Percentiles rank a stretch among this genome's conserved stretches.
Evolutionary conservation across 2,329 filamentous ascomycete genomes (phyloP).

Genomic region (Pyricularia sp.): DNA sequence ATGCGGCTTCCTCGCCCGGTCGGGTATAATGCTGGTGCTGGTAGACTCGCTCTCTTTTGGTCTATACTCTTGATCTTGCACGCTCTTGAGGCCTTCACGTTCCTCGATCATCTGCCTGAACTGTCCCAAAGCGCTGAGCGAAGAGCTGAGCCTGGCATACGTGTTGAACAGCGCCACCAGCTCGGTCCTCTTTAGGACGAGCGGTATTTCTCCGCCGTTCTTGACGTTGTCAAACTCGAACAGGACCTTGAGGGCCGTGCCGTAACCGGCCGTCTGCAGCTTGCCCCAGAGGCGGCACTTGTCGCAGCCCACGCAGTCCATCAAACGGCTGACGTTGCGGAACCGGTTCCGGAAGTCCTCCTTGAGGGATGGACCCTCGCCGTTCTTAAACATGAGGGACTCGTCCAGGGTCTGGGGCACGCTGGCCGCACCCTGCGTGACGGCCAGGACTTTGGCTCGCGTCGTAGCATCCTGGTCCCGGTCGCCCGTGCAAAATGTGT

Average conservation of each 20-base stretch:
- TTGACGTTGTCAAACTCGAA: constrained; percentile 74
- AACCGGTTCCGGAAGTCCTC: constrained; percentile 97
- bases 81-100: constrained; percentile 16
- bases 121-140: constrained; percentile 57
- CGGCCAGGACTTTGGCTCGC: constrained; percentile 64
- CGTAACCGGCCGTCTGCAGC: constrained; percentile 87
- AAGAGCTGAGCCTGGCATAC: constrained; percentile 73
- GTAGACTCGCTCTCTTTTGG: constrained; percentile 3
- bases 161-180: constrained; percentile 93
- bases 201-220: constrained; percentile 36
- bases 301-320: constrained; percentile 98
- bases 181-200: constrained; percentile 73
- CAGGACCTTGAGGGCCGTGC: constrained; percentile 84
- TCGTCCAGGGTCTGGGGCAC: constrained; percentile 85
- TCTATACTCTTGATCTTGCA: constrained; percentile 13
- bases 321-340: constrained; percentile 87
- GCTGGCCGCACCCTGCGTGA: constrained; percentile 57
- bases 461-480: constrained; percentile 64
- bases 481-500: constrained; percentile 89
- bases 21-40: constrained; percentile 15
- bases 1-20: constrained; percentile 30
- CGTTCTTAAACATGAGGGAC: constrained; percentile 81
- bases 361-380: constrained; percentile 65
- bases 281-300: constrained; percentile 98
- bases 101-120: constrained; percentile 49